A percentile compares a stretch with the other conserved stretches of the same genome.
These are phyloP conservation scores for Citrus hindsii DNA, from an alignment of 345 rosid species.

Conservation along the genomic window DNA sequence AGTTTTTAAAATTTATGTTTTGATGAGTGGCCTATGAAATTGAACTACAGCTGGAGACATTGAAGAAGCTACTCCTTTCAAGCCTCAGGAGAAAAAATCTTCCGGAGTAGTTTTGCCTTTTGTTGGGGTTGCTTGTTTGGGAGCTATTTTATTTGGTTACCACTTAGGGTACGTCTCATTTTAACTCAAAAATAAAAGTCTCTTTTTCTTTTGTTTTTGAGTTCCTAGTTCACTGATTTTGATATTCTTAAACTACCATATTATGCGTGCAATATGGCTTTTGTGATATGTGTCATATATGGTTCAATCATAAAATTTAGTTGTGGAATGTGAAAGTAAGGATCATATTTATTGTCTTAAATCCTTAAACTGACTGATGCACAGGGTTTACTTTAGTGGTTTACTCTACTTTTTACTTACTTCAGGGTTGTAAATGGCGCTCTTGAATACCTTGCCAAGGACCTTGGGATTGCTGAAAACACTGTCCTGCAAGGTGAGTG, in stretches of 20 bases:
- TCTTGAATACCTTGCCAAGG: constrained; percentile 90
- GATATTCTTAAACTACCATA: background rate
- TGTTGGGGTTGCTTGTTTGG: constrained; percentile 94
- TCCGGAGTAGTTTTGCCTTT: constrained; percentile 81
- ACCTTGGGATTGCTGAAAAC: constrained; percentile 89
- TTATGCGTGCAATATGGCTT: background rate
- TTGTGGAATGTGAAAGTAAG: background rate
- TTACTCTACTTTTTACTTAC: background rate
- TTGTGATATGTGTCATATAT: background rate
- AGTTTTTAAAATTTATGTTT: background rate
- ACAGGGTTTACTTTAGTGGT: background rate
- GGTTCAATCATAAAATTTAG: background rate
- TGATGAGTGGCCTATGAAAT: constrained; percentile 5
- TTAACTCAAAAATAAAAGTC: background rate
- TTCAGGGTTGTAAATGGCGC: constrained; percentile 96
- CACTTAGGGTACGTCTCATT: constrained; percentile 73
- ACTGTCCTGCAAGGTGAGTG: constrained; percentile 82
- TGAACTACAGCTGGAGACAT: constrained; percentile 56
- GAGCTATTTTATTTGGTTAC: constrained; percentile 93
- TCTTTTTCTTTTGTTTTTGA: background rate
- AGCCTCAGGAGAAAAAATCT: constrained; percentile 45
- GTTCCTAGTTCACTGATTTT: background rate
- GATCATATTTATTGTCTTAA: background rate
- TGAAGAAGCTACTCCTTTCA: constrained; percentile 52
- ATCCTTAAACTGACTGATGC: background rate